A percentile compares a stretch with the other conserved stretches of the same genome.
Evolutionary conservation across 176 grass and related monocot genomes (phyloP).

Genomic region (Oryza longistaminata): DNA sequence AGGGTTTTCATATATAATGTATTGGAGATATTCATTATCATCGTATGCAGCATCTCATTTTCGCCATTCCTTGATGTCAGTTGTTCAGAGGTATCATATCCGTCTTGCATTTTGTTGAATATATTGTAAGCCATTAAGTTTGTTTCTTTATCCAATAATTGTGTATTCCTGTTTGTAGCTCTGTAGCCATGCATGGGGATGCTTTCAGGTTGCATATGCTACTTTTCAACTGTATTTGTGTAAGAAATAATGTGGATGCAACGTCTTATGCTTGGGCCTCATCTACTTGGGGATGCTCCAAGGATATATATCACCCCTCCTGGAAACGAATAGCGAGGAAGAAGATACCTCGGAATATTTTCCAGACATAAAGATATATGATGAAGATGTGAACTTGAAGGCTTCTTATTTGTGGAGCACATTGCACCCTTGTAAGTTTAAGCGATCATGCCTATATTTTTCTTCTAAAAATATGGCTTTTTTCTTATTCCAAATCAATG

Average conservation of each 20-base stretch:
- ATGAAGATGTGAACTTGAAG: constrained; percentile 57
- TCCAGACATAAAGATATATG: constrained; percentile 57
- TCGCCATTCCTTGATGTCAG: constrained; percentile 58
- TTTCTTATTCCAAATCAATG: constrained; percentile 7
- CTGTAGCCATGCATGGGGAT: constrained; percentile 77
- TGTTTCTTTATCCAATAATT: constrained; percentile 34
- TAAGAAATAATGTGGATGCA: constrained; percentile 42
- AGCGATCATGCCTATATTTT: constrained; percentile 4
- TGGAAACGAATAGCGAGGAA: constrained; percentile 41
- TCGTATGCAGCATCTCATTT: constrained; percentile 71
- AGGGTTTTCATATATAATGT: constrained; percentile 54
- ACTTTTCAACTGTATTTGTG: constrained; percentile 65
- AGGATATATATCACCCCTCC: constrained; percentile 46
- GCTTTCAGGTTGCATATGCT: constrained; percentile 79
- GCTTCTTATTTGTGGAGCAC: constrained; percentile 62
- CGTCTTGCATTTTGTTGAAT: neutral
- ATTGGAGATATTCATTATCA: constrained; percentile 70
- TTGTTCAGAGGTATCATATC: constrained; percentile 60
- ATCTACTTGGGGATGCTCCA: constrained; percentile 65
- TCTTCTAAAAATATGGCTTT: constrained; percentile 5
- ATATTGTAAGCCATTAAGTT: neutral
- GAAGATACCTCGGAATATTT: constrained; percentile 43
- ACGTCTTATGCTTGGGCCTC: constrained; percentile 48
- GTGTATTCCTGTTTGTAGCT: constrained; percentile 50
- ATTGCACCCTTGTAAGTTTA: constrained; percentile 53